These are phyloP conservation scores for Globisporangium splendens DNA, from an alignment of 352 stramenopile genomes.

Conservation along the genomic window DNA sequence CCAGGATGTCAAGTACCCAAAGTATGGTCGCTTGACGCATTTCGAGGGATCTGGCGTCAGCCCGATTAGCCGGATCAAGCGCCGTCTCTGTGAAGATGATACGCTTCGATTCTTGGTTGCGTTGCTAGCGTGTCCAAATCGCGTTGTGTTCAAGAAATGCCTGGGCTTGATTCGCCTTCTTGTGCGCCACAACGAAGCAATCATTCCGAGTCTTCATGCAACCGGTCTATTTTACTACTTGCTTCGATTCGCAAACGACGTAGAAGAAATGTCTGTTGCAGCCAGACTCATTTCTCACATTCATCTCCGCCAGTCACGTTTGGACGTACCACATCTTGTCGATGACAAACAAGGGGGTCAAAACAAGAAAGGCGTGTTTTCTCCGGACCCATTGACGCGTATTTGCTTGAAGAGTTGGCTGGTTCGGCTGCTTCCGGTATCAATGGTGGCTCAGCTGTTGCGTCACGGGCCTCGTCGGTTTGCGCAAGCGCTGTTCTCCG, in stretches of 20 bases:
- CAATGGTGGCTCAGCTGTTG: constrained; percentile 81
- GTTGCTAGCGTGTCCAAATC: constrained; percentile 76
- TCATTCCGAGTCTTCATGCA: constrained; percentile 79
- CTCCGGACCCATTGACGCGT: constrained; percentile 71
- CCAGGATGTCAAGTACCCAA: constrained; percentile 74
- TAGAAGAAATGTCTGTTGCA: constrained; percentile 81
- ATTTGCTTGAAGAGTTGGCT: constrained; percentile 85
- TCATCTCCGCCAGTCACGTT: constrained; percentile 73
- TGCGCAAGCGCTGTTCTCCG: constrained; percentile 73
- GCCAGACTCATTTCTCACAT: constrained; percentile 78
- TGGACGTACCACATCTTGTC: constrained; percentile 51
- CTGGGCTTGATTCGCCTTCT: constrained; percentile 77
- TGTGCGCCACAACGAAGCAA: constrained; percentile 80
- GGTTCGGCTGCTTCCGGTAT: constrained; percentile 78
- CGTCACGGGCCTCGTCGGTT: constrained; percentile 75
- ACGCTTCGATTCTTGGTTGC: constrained; percentile 80
- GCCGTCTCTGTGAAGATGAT: constrained; percentile 65
- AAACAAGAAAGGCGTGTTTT: constrained; percentile 82
- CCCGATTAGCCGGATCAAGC: constrained; percentile 76
- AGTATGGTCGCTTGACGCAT: constrained; percentile 75
- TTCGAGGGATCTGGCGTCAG: constrained; percentile 79
- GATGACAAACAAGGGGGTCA: constrained; percentile 73
- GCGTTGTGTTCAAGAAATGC: constrained; percentile 83
- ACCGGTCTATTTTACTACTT: constrained; percentile 88
- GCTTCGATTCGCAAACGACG: constrained; percentile 71